Base-by-base conservation (phyloP, 148 eudicot species). In the Chenopodium album region DNA sequence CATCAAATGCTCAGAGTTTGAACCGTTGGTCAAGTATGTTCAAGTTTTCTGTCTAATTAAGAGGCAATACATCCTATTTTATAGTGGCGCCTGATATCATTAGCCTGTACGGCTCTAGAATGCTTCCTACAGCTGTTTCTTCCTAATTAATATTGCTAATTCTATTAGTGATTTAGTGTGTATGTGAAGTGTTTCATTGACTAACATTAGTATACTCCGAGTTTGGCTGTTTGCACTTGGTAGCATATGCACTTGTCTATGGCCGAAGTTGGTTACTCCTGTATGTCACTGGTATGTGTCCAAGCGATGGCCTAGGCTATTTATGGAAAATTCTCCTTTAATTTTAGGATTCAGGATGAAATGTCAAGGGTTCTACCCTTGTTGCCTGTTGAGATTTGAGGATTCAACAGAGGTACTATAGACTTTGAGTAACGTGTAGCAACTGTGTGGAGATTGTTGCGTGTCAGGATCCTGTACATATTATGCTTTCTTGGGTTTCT, bases 401-500 rank as follows among this genome's bases (percentile, higher is more conserved):
- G 73, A 66, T 66, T 11, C 0, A 1, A 17, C 47, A 19, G 16
- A 37, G 3, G n/a, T 34, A 69, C 4, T 34, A 37, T 37, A 16
- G 23, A 9, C 5, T 71, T 3, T 48, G 60, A 47, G 17, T 73
- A 44, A 4, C 60, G 9, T 50, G 54, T 47, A 46, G 17, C 60
- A 41, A 8, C 3, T 47, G 31, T 48, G 32, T 48, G 10, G 19
- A 10, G 60, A 28, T 41, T 77, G 71, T 64, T 16, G 22, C 16
- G 7, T 4, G 37, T 62, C 69, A 23, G 37, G 72, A 63, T 32
- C 37, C 6, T 37, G 10, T 64, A 77, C 31, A 76, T 76, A 34
- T 64, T 7, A 44, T 77, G 48, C 26, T 65, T 47, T 74, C n/a
- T 69, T 78, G 46, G n/a, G 20, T 46, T 82, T 9, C 23, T 73